These are phyloP conservation scores for Saturnispora bothae DNA, from an alignment of 805 yeast species.

Conservation along the genomic window DNA sequence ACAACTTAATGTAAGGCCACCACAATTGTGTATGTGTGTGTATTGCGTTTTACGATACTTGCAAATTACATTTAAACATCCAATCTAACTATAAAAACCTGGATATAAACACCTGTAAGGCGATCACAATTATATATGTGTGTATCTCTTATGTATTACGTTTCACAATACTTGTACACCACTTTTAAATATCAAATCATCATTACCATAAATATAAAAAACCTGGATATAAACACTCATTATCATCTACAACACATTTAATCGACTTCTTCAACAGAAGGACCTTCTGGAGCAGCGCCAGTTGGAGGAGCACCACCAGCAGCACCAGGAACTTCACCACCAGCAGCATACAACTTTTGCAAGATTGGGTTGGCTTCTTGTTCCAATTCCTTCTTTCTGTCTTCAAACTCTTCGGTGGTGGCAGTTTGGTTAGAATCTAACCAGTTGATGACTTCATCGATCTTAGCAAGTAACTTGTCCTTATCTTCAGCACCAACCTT, in stretches of 20 bases:
- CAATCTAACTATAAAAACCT: no score
- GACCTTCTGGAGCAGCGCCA: constrained; percentile 32
- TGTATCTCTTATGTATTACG: no score
- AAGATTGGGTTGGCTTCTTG: constrained; percentile 91
- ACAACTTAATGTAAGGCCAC: constrained; percentile 13
- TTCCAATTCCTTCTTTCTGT: constrained; percentile 94
- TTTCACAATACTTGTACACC: no score
- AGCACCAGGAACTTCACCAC: constrained; percentile 64
- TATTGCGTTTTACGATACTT: no score
- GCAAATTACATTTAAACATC: no score
- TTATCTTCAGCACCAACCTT: constrained; percentile 33
- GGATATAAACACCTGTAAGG: no score
- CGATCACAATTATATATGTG: no score
- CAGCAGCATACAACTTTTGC: constrained; percentile 92
- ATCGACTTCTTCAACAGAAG: constrained; percentile 78
- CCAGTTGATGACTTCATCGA: constrained; percentile 75
- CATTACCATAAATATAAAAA: constrained; percentile 1
- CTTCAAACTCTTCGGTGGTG: constrained; percentile 81
- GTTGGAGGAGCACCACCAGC: constrained; percentile 27
- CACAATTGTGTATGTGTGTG: neutral
- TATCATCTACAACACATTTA: constrained; percentile 24
- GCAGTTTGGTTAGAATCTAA: constrained; percentile 91
- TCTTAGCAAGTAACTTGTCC: constrained; percentile 61
- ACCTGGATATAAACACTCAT: neutral
- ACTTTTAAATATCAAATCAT: neutral